Base-by-base conservation (phyloP, 768 basidiomycete genomes). In the Termitomyces sp. region DNA sequence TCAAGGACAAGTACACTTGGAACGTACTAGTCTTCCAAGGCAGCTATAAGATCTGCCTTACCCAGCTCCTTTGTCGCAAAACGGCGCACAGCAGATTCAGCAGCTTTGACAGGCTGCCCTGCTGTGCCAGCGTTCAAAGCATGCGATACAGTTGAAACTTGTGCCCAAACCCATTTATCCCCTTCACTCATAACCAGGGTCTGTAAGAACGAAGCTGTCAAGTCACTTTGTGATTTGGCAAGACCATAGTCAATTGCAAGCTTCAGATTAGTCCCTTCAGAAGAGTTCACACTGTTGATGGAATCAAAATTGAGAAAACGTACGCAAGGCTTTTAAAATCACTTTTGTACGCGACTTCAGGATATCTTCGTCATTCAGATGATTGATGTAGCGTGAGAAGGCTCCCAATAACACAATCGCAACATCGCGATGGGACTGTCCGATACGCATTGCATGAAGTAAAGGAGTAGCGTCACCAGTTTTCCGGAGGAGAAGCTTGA, bases 151-250 rank as follows among this genome's bases (percentile, higher is more conserved):
- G 82, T 83, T 17, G 81, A 78, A 3, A 85, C 80, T 57, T 93
- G 83, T 2, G 83, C 79, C 56, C 76, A 75, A n/a, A 98, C 81
- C 91, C 92, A 97, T 59, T 83, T 80, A 62, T 95, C 91, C 16
- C 95, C 95, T 76, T 97, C 94, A 55, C 90, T 93, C 95, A 98
- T 98, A 62, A 98, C 84, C 35, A 98, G 75, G 16, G 93, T 93
- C 73, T 98, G 95, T 64, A 98, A 75, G 71, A 95, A 98, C 0
- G 91, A 94, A 4, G 95, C 90, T 49, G 91, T 89, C 44, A 98
- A 79, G 64, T 91, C 87, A 59, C 83, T 88, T 67, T 92, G 88
- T 0, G 86, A 84, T 64, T 83, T 85, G 59, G 88, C 81, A 41
- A 96, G 78, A 19, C 92, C 92, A 62, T 87, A 87, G 66, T 94